Base-by-base conservation (phyloP, 2,329 filamentous ascomycete species). In the Botrytis deweyae region DNA sequence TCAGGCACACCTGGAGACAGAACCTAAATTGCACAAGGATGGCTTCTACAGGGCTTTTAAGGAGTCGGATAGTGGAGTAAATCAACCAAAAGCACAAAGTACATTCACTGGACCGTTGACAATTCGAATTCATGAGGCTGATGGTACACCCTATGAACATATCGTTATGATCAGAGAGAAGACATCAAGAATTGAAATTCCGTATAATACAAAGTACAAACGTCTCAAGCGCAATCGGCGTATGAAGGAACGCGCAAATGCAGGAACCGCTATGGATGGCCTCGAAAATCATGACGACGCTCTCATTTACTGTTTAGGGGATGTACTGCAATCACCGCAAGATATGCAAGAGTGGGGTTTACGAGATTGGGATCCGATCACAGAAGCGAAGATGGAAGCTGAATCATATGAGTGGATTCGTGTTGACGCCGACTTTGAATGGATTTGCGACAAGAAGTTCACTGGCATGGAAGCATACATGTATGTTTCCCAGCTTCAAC, bases 201-300 rank as follows among this genome's bases (percentile, higher is more conserved):
- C 95, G 0, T 99, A 99, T 84, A 98, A 98, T 79, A 99, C 96
- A 0, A 99, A 99, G 82, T 99, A 99, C 84, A 99, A 98, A 84
- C 91, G 97, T 14, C 87, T 99, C 4, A 99, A 99, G 85, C 88
- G 95, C 65, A 98, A 93, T 74, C 89, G 92, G 63, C 87, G 93
- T 46, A 90, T 95, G 81, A 94, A 94, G 81, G 93, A 97, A 81
- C 90, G 93, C 75, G 90, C 88, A 36, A 88, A 88, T 58, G 89
- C 88, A 68, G 89, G 86, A 38, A 87, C 85, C 62, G 92, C 87
- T 73, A 88, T 88, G 70, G 92, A 92, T 79, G 86, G 85, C 76
- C 86, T 87, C 25, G 92, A 92, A 75, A 87, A 88, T 12, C 90
- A 93, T 72, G 92, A 96, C 72, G 94, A 97, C 74, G 89, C 94